Evolutionary conservation across 2,329 filamentous ascomycete genomes (phyloP), one percentile per base, ranked within the genome.

Genomic region (Fusarium torreyae): DNA sequence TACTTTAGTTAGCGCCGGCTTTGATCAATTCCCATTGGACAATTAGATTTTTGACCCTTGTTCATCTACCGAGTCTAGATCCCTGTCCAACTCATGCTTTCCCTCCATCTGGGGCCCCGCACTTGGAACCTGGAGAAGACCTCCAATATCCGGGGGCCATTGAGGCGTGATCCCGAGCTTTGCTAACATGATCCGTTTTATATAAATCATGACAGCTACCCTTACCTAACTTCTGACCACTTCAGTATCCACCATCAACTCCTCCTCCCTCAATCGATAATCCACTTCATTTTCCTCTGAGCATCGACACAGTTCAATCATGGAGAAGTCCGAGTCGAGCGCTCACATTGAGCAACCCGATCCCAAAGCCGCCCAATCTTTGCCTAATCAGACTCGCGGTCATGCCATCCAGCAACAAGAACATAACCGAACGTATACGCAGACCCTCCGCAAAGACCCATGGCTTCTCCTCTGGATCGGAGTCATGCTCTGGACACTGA

Each of bases 341-440:
- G 34, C 58, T 49, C 59, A 68, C 8, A 28, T 68, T 1, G 53
- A 68, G 48, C 64, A n/a, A n/a, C 52, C 59, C 6, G 33, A 57
- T 7, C 45, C 57, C 10, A 46, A 48, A 1, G 20, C 31, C 22
- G 3, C 31, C 7, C 38, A 53, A 2, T 13, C 46, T 8, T 50
- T 56, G 1, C 14, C 55, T 4, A 28, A 62, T 4, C 62, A 62
- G 3, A 66, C 50, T 1, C 63, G 63, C n/a, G 71, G 71, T 2
- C 76, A 76, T 20, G 75, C 76, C 4, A 72, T 77, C 15, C 75
- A 77, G 14, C 72, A 76, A 11, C 71, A 77, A 36, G 75, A 77
- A 17, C 72, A 74, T 13, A 77, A 69, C 17, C 53, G 73, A 26
- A 74, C 71, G 1, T 74, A 74, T 34, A 9, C 61, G 5, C 57